These are phyloP conservation scores for Solanum lycopersicoides DNA, from an alignment of 257 asterid genomes.

Conservation along the genomic window DNA sequence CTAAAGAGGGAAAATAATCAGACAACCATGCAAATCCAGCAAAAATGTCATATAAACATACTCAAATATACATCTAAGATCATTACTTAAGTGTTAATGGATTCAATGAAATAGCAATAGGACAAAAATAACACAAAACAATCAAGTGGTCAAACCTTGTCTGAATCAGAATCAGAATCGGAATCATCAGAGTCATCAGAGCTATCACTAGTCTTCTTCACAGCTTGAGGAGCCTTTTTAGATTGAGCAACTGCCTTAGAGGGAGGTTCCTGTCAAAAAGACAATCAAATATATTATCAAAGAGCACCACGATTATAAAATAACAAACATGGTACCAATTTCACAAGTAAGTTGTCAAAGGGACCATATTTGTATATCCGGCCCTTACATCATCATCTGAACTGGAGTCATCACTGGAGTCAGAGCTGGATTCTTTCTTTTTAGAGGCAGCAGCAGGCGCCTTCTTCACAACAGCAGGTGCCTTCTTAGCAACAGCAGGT, in stretches of 20 bases:
- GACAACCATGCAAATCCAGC: conserved; percentile 9
- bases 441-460: conserved; percentile 7
- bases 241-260: conserved; percentile 1
- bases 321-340: background rate
- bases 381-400: conserved; percentile 22
- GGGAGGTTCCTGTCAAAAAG: background rate
- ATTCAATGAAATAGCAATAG: background rate
- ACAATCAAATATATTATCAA: background rate
- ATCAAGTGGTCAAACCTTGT: conserved; percentile 8
- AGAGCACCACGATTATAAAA: background rate
- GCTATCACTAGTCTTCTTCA: conserved; percentile 5
- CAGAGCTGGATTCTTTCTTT: conserved; percentile 14
- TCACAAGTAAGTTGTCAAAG: background rate
- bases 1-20: conserved; percentile 20
- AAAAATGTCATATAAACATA: background rate
- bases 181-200: conserved; percentile 14
- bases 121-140: background rate
- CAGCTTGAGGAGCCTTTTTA: background rate
- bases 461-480: conserved; percentile 11
- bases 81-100: background rate
- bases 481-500: conserved; percentile 10
- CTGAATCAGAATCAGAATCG: conserved; percentile 19
- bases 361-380: background rate
- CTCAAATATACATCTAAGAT: background rate
- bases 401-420: conserved; percentile 21